These are phyloP conservation scores for Emmonsiellopsis sp. DNA, from an alignment of 2,329 filamentous ascomycete species.

Conservation along the genomic window DNA sequence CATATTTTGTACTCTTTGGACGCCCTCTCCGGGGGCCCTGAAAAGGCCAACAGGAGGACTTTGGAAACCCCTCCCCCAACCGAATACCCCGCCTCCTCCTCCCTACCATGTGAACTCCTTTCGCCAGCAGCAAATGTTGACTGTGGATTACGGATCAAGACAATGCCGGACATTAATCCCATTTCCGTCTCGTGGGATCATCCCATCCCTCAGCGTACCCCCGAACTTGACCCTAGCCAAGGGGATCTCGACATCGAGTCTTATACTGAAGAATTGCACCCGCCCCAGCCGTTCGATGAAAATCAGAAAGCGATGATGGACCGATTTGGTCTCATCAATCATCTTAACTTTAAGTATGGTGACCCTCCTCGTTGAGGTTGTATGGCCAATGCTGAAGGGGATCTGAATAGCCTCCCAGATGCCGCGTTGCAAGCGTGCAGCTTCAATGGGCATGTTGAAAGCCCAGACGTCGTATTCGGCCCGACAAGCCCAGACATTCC, in stretches of 20 bases:
- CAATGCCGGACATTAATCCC: constrained; percentile 3
- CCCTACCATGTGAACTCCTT: background rate
- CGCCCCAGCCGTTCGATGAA: background rate
- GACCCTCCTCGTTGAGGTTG: background rate
- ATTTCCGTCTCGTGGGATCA: constrained; percentile 2
- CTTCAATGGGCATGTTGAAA: background rate
- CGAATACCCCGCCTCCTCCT: background rate
- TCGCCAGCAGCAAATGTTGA: constrained; percentile 1
- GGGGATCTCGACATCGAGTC: constrained; percentile 2
- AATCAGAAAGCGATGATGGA: background rate
- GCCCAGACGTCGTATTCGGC: background rate
- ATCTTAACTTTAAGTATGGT: constrained; percentile 5
- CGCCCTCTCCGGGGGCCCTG: background rate
- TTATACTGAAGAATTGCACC: background rate
- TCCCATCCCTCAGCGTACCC: constrained; percentile 2
- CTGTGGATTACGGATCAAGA: background rate
- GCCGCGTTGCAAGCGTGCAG: background rate
- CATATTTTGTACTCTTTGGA: background rate
- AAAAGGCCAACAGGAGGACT: background rate
- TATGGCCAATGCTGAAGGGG: constrained; percentile 5
- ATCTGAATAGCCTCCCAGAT: constrained; percentile 2
- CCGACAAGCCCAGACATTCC: background rate
- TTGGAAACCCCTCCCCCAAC: background rate
- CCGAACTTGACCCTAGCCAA: constrained; percentile 3
- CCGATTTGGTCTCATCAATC: background rate